Percentiles rank a stretch among this genome's conserved stretches.
phyloP scores from a whole-genome alignment of 768 basidiomycete species.

The Amanita inopinata region DNA sequence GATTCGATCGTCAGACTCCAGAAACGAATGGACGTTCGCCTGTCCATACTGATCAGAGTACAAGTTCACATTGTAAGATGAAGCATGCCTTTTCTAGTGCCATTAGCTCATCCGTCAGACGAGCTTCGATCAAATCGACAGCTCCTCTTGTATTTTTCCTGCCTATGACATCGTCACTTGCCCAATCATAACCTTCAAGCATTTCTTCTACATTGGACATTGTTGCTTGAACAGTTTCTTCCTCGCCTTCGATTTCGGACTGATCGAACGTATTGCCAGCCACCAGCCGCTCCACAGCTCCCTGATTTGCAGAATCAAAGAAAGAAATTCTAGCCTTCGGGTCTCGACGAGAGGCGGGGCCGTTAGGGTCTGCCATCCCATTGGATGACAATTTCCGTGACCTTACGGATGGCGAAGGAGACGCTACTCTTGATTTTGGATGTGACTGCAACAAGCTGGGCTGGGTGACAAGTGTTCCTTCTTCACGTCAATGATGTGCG shows the following conservation, averaged over 20 bases:
- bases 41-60: slow-evolving; percentile 20
- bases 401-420: slow-evolving; percentile 17
- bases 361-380: slow-evolving; percentile 21
- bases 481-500: background rate
- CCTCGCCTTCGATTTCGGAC: slow-evolving; percentile 48
- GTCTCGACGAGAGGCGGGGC: slow-evolving; percentile 31
- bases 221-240: slow-evolving; percentile 71
- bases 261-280: slow-evolving; percentile 30
- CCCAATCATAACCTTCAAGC: slow-evolving; percentile 98
- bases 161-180: slow-evolving; percentile 66
- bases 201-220: slow-evolving; percentile 95
- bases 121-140: slow-evolving; percentile 86
- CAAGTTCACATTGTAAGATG: slow-evolving; percentile 4
- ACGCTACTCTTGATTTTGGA: slow-evolving; percentile 15
- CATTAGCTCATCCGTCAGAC: slow-evolving; percentile 80
- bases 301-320: slow-evolving; percentile 75
- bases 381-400: slow-evolving; percentile 22
- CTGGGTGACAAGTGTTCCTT: background rate
- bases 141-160: slow-evolving; percentile 58
- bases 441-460: slow-evolving; percentile 14
- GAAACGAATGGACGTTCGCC: slow-evolving; percentile 97
- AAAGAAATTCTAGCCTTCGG: slow-evolving; percentile 71
- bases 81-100: slow-evolving; percentile 79
- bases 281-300: slow-evolving; percentile 60
- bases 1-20: slow-evolving; percentile 92